These are phyloP conservation scores for Mimosa pudica DNA, from an alignment of 306 rosid species.

Conservation along the genomic window DNA sequence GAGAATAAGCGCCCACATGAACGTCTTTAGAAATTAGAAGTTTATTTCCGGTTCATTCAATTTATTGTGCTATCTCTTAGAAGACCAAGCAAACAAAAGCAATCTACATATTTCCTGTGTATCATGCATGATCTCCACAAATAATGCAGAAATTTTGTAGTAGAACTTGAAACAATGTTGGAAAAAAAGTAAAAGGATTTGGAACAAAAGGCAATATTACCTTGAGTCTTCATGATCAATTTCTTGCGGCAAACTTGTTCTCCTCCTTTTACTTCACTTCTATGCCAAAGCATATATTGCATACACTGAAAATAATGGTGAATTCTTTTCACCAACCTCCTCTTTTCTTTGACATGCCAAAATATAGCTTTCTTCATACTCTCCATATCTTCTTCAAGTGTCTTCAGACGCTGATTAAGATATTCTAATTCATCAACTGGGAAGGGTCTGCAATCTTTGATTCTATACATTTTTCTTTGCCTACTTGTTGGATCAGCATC, in stretches of 20 bases:
- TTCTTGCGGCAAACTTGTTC: not conserved
- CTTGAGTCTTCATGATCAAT: not conserved
- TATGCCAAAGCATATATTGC: constrained; percentile 17
- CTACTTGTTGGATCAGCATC: not conserved
- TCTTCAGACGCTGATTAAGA: constrained; percentile 38
- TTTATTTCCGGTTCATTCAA: no score
- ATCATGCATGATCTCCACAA: not conserved
- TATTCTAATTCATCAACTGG: constrained; percentile 8
- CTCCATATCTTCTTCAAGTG: constrained; percentile 57
- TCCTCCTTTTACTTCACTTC: constrained; percentile 22
- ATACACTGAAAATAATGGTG: constrained; percentile 39
- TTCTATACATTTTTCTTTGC: not conserved
- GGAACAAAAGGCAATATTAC: not conserved
- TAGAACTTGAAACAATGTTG: not conserved
- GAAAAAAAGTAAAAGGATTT: not conserved
- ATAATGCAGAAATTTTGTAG: not conserved
- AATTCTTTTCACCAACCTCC: constrained; percentile 38
- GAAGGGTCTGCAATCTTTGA: not conserved
- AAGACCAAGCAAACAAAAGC: not conserved
- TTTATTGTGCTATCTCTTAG: not conserved
- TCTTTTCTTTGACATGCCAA: constrained; percentile 42
- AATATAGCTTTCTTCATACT: constrained; percentile 42
- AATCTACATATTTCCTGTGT: not conserved
- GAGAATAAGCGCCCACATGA: not conserved
- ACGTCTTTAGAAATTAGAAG: no score